phyloP scores from a whole-genome alignment of 1,139 yeast genomes.

The Pichia sp. region DNA sequence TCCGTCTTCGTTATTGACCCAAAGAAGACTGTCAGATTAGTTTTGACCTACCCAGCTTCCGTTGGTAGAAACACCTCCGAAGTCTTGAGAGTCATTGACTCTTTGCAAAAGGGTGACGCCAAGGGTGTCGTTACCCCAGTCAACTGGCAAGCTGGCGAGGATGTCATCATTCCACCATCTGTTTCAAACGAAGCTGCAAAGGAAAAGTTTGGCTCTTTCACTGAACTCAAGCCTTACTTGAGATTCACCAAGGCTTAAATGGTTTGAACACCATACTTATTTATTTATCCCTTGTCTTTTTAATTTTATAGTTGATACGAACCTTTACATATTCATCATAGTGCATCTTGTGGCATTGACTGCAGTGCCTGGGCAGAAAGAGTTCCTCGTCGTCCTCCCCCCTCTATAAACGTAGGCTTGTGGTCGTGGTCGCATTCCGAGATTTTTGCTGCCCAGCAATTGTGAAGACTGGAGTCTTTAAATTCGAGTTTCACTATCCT shows the following conservation, averaged over 20 bases:
- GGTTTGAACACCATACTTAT: background rate
- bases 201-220: slow-evolving; percentile 74
- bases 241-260: slow-evolving; percentile 42
- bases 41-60: slow-evolving; percentile 82
- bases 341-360: too few relatives aligned
- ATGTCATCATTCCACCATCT: slow-evolving; percentile 83
- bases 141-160: slow-evolving; percentile 69
- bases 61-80: slow-evolving; percentile 89
- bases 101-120: slow-evolving; percentile 74
- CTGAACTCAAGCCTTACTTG: slow-evolving; percentile 76
- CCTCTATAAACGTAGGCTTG: too few relatives aligned
- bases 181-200: slow-evolving; percentile 76
- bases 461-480: too few relatives aligned
- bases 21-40: slow-evolving; percentile 71
- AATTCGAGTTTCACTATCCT: too few relatives aligned
- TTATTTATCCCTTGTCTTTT: background rate
- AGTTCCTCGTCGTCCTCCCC: too few relatives aligned
- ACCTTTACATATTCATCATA: too few relatives aligned
- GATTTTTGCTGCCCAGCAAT: too few relatives aligned
- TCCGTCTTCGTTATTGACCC: slow-evolving; percentile 89
- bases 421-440: too few relatives aligned
- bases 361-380: too few relatives aligned
- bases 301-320: too few relatives aligned
- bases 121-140: slow-evolving; percentile 81
- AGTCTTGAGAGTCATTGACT: slow-evolving; percentile 79